Conservation (phyloP, 2,329 filamentous ascomycete genomes). For the Colletotrichum graminicola region DNA sequence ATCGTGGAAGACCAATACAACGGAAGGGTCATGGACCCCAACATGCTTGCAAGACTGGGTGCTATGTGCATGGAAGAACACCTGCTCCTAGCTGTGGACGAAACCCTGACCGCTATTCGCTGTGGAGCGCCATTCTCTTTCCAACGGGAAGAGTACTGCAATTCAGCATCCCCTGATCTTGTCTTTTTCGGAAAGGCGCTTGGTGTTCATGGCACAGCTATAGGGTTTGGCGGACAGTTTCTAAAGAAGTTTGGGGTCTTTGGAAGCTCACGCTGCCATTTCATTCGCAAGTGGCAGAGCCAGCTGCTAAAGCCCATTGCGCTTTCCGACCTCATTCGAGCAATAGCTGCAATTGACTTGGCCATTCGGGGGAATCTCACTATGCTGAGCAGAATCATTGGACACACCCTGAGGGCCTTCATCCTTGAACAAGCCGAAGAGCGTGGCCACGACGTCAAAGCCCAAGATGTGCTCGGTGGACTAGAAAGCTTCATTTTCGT, state of each 20-base stretch:
- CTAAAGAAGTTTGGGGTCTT: conserved; percentile 21
- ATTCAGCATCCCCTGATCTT: conserved; percentile 41
- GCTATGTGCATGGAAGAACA: conserved; percentile 40
- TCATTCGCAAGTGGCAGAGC: conserved; percentile 32
- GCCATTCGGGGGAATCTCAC: conserved; percentile 20
- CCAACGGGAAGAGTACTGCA: conserved; percentile 44
- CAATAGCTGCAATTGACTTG: conserved; percentile 20
- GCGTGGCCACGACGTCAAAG: conserved; percentile 9
- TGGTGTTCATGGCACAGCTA: conserved; percentile 21
- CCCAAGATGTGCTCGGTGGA: conserved; percentile 22
- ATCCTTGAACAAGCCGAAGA: conserved; percentile 16
- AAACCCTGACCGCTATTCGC: conserved; percentile 45
- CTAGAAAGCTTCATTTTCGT: conserved; percentile 37
- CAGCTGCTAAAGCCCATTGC: conserved; percentile 26
- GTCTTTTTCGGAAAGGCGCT: conserved; percentile 46
- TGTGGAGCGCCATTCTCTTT: conserved; percentile 48
- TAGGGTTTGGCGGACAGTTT: conserved; percentile 26
- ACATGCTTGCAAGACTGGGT: conserved; percentile 39
- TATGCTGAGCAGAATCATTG: conserved; percentile 33
- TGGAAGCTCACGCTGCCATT: background rate
- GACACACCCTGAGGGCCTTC: conserved; percentile 18
- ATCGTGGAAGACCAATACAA: conserved; percentile 45
- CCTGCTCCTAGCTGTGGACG: conserved; percentile 44
- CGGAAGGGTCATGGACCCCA: conserved; percentile 42
- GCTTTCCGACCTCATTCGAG: conserved; percentile 30